Evolutionary conservation across 192 early-diverging fungal genomes (phyloP).

Genomic region (Coemansia sp.): DNA sequence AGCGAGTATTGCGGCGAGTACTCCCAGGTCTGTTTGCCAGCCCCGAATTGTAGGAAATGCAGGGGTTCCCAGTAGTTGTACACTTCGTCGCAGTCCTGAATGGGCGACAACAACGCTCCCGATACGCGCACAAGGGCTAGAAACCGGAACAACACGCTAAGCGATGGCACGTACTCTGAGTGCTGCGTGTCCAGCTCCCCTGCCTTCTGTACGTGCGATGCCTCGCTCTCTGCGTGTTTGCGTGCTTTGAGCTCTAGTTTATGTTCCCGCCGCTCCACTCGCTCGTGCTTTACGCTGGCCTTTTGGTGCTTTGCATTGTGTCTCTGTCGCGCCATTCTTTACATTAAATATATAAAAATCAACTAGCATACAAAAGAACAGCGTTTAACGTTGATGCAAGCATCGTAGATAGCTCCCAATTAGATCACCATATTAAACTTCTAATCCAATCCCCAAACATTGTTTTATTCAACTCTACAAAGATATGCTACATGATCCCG

Average conservation of each 20-base stretch:
- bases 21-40: slow-evolving; percentile 95
- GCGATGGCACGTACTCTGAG: slow-evolving; percentile 21
- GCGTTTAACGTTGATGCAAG: background rate
- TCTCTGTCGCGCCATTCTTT: background rate
- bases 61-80: slow-evolving; percentile 98
- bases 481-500: no score
- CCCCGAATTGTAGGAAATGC: slow-evolving; percentile 81
- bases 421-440: no score
- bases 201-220: background rate
- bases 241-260: slow-evolving; percentile 9
- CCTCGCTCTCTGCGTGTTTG: background rate
- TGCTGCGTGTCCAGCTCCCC: background rate
- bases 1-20: slow-evolving; percentile 87
- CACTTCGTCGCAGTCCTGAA: slow-evolving; percentile 61
- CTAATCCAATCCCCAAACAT: no score
- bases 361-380: background rate
- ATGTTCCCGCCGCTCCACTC: slow-evolving; percentile 7
- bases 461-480: no score
- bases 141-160: slow-evolving; percentile 24
- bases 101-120: slow-evolving; percentile 34
- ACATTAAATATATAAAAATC: background rate
- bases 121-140: slow-evolving; percentile 20
- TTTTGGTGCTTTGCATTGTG: slow-evolving; percentile 6
- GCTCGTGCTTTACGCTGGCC: slow-evolving; percentile 9
- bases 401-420: background rate